Base-by-base conservation (phyloP, 2,329 filamentous ascomycete genomes). In the Byssochlamys sp. region DNA sequence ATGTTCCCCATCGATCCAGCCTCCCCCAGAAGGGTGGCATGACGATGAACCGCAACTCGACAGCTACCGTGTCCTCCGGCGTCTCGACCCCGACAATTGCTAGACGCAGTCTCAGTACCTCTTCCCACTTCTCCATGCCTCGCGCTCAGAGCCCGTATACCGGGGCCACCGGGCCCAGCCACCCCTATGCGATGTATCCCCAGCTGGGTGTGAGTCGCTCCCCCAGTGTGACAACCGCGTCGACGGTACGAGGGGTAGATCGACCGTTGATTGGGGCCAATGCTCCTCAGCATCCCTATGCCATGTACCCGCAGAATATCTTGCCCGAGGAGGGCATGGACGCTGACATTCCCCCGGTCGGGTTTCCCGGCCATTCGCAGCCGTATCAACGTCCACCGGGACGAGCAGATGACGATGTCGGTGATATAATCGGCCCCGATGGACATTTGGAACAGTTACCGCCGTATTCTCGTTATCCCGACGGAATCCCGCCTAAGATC, bases 361-460 rank as follows among this genome's bases (percentile, higher is more conserved):
- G 90, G 3, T 96, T 95, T 63, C 84, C 85, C 5, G 86, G 86
- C 4, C 75, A 84, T 35, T 78, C 79, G 4, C 82, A 81, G 59
- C 77, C 81, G 56, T 95, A 91, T 65, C 88, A 87, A 66, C 79
- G 88, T 61, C 84, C 87, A 55, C 73, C 90, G 55, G 89, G 88
- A 0, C 69, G 68, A 24, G 67, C 67, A 57, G 90, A 90, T 55
- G 90, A 96, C 73, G 91, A 96, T 65, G 78, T 83, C n/a, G 90
- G 87, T 52, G 91, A 91, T 69, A 84, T 96, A 56, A 87, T 96
- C 55, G 91, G 91, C 1, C 89, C 88, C 0, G 85, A 95, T 66
- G 91, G 91, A 1, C 91, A 96, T 68, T 87, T 88, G 1, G 92
- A 97, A 72, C 90, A 95, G 71, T 77, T 96, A 19, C 92, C 92